phyloP scores from a whole-genome alignment of 352 stramenopile species.

The Globisporangium apiculatum region DNA sequence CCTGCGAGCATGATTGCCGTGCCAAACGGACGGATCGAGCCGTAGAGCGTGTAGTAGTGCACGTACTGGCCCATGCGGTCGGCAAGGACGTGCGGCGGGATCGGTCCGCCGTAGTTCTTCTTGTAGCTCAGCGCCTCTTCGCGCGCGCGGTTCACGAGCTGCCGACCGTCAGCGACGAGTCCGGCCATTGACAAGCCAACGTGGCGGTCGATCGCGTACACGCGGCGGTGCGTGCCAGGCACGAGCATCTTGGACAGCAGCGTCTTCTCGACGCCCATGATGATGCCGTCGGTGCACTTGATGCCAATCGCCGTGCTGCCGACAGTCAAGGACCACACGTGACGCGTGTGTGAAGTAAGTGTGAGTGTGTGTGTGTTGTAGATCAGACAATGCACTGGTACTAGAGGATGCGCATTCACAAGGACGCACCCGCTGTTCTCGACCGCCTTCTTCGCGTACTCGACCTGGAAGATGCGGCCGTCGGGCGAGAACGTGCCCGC shows the following conservation, averaged over 20 bases:
- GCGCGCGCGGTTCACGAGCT: conserved; percentile 93
- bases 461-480: conserved; percentile 98
- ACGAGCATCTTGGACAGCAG: conserved; percentile 91
- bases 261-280: conserved; percentile 97
- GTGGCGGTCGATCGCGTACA: conserved; percentile 90
- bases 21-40: conserved; percentile 95
- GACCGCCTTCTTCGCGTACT: conserved; percentile 98
- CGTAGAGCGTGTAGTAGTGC: conserved; percentile 99
- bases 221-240: conserved; percentile 76
- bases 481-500: conserved; percentile 95
- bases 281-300: conserved; percentile 95
- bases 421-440: conserved; percentile 89
- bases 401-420: no score
- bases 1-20: conserved; percentile 92
- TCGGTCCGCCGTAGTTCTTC: conserved; percentile 94
- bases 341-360: neutral
- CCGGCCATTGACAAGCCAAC: conserved; percentile 93
- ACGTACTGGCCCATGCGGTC: conserved; percentile 95
- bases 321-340: no score
- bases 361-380: no score
- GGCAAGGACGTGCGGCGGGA: conserved; percentile 91
- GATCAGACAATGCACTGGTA: neutral
- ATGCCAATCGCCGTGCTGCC: conserved; percentile 95
- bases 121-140: conserved; percentile 94
- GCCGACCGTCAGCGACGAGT: conserved; percentile 92